Conservation (phyloP, 2,329 filamentous ascomycete species). For the Neopestalotiopsis sp. region DNA sequence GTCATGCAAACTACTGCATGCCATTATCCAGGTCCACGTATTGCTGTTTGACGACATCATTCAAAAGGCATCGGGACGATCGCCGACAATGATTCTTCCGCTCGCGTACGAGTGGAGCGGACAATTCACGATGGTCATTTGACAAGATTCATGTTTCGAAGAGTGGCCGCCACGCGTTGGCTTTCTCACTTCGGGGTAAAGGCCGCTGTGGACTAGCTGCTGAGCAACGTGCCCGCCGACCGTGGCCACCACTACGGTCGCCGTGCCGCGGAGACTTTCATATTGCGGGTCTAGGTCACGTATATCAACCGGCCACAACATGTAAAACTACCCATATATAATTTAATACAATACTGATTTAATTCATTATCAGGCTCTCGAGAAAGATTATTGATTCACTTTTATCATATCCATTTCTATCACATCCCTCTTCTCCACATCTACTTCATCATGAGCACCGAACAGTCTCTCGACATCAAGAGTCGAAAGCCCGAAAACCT, state of each 20-base stretch:
- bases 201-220: not conserved
- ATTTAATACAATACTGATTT: not conserved
- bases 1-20: too few species aligned
- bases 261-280: not conserved
- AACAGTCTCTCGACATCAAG: not conserved
- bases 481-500: not conserved
- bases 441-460: not conserved
- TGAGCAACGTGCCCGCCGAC: not conserved
- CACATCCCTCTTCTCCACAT: not conserved
- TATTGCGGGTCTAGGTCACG: not conserved
- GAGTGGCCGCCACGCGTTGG: not conserved
- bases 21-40: too few species aligned
- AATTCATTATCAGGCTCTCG: not conserved
- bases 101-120: not conserved
- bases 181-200: not conserved
- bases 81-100: not conserved
- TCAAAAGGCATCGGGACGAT: not conserved
- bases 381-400: not conserved
- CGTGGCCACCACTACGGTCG: not conserved
- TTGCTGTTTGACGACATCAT: too few species aligned
- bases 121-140: not conserved
- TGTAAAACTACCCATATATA: not conserved
- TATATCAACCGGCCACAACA: not conserved
- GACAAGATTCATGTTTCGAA: not conserved
- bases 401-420: not conserved